Percentiles rank a stretch among this genome's conserved stretches.
Evolutionary conservation across 2,329 filamentous ascomycete genomes (phyloP).

Genomic region (Trichocomaceae sp.): DNA sequence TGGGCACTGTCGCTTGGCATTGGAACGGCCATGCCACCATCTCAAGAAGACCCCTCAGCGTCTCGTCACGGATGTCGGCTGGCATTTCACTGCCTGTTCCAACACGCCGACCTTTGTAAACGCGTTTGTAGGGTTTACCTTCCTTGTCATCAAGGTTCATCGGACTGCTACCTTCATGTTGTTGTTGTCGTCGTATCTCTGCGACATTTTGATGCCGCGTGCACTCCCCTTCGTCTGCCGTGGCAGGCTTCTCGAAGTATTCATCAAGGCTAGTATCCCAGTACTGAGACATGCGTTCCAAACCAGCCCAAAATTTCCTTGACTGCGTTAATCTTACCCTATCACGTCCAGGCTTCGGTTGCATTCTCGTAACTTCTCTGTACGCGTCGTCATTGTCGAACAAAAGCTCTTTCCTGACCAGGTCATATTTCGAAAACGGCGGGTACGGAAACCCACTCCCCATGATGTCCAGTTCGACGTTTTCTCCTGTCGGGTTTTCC

Average conservation of each 20-base stretch:
- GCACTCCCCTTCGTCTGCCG: slow-evolving; percentile 12
- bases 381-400: slow-evolving; percentile 53
- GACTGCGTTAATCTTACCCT: slow-evolving; percentile 50
- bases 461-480: slow-evolving; percentile 27
- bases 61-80: slow-evolving; percentile 50
- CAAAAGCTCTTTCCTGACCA: slow-evolving; percentile 45
- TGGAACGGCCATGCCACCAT: slow-evolving; percentile 53
- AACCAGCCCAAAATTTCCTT: slow-evolving; percentile 54
- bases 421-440: slow-evolving; percentile 43
- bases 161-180: neutral
- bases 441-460: slow-evolving; percentile 47
- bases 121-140: slow-evolving; percentile 16
- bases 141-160: slow-evolving; percentile 10
- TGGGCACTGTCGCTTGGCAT: slow-evolving; percentile 45
- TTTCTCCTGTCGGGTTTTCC: slow-evolving; percentile 17
- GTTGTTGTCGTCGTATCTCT: neutral
- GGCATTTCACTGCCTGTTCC: slow-evolving; percentile 54
- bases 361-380: slow-evolving; percentile 47
- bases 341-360: slow-evolving; percentile 38
- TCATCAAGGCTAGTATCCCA: slow-evolving; percentile 57
- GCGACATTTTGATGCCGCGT: neutral
- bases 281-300: slow-evolving; percentile 55
- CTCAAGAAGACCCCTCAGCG: slow-evolving; percentile 52
- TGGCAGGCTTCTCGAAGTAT: slow-evolving; percentile 41
- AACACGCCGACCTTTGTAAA: slow-evolving; percentile 55